Percentiles rank a stretch among this genome's conserved stretches.
Conservation (phyloP, 768 basidiomycete species). For the Leccinum rimulosum region DNA sequence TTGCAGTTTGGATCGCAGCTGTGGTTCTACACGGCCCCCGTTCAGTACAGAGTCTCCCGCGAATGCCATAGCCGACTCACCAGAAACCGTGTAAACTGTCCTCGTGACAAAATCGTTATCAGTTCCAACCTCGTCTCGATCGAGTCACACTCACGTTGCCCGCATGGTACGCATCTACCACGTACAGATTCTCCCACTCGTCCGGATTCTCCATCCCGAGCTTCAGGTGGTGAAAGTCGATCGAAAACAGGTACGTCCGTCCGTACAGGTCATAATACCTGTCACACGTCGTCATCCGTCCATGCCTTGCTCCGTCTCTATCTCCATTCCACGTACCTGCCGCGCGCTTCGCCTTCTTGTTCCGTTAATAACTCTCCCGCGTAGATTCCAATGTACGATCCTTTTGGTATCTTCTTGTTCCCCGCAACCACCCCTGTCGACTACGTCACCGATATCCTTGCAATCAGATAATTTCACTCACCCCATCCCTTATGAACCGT, state of each 20-base stretch:
- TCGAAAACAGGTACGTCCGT: conserved; percentile 77
- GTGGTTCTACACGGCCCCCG: conserved; percentile 63
- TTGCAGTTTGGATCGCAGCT: conserved; percentile 85
- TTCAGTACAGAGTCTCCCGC: neutral
- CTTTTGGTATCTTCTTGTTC: conserved; percentile 57
- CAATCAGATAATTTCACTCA: conserved; percentile 22
- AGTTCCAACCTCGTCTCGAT: conserved; percentile 2
- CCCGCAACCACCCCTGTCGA: conserved; percentile 68
- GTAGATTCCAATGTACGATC: conserved; percentile 81
- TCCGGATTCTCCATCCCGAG: conserved; percentile 26
- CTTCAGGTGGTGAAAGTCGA: conserved; percentile 73
- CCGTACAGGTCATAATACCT: conserved; percentile 76
- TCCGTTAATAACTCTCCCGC: conserved; percentile 80
- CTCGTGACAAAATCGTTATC: neutral
- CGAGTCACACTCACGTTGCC: conserved; percentile 61
- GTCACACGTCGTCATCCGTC: conserved; percentile 3
- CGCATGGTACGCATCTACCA: conserved; percentile 85
- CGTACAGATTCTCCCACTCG: conserved; percentile 40
- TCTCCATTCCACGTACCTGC: conserved; percentile 45
- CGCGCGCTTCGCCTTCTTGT: conserved; percentile 62
- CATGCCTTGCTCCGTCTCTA: neutral
- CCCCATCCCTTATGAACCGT: conserved; percentile 87
- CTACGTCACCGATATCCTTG: neutral
- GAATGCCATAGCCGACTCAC: conserved; percentile 39
- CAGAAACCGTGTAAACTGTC: conserved; percentile 91